A percentile compares a stretch with the other conserved stretches of the same genome.
phyloP scores from a whole-genome alignment of 768 basidiomycete species.

The Phylloporus rhodoxanthus region DNA sequence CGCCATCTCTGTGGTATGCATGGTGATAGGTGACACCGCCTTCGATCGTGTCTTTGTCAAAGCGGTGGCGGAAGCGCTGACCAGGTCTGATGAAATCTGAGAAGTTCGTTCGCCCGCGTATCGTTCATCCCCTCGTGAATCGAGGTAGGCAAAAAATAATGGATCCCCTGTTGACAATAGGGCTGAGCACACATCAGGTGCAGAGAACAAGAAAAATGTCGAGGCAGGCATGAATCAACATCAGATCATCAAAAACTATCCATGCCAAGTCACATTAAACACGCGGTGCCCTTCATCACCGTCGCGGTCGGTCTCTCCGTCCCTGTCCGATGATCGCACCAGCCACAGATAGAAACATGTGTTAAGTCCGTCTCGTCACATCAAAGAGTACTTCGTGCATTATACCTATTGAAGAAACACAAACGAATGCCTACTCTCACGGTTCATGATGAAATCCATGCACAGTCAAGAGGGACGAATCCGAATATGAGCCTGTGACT shows the following conservation, averaged over 20 bases:
- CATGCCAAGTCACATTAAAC: neutral
- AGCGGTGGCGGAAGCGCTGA: neutral
- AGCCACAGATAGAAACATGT: neutral
- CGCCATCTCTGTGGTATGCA: neutral
- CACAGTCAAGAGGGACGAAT: neutral
- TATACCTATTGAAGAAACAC: neutral
- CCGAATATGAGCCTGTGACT: neutral
- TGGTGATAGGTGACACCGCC: neutral
- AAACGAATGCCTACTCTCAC: neutral
- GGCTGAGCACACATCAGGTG: neutral
- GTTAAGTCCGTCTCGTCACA: neutral
- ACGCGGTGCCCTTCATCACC: neutral
- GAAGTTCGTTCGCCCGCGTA: neutral
- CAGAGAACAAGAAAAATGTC: neutral
- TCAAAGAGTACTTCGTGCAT: neutral
- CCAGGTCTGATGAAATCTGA: neutral
- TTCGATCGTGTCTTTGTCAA: neutral
- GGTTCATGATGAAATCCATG: neutral
- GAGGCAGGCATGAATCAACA: neutral
- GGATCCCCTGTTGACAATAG: neutral
- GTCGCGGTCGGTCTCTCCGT: neutral
- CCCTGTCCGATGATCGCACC: neutral
- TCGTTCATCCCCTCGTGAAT: neutral
- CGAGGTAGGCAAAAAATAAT: neutral
- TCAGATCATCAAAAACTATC: conserved; percentile 11